Evolutionary conservation across 371 early-diverging fungal species (phyloP).

Genomic region (Mortierella sp.): DNA sequence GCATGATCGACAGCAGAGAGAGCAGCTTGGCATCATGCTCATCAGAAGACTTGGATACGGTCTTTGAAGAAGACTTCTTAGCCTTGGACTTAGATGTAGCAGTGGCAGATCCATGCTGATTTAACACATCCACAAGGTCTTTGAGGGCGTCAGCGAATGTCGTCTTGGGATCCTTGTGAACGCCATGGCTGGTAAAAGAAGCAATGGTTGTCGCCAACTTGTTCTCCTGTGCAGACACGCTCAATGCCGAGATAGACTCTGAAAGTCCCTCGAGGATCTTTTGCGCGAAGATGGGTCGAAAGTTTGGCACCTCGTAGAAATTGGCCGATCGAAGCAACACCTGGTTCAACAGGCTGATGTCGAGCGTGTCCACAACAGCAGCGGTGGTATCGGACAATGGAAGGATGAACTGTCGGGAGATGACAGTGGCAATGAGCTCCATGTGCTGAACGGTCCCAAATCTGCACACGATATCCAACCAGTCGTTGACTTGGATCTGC

Average conservation of each 20-base stretch:
- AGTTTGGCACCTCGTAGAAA: conserved; percentile 69
- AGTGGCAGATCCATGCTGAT: conserved; percentile 9
- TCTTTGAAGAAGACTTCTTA: neutral
- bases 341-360: conserved; percentile 56
- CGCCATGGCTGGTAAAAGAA: conserved; percentile 14
- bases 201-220: conserved; percentile 7
- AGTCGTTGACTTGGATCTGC: conserved; percentile 69
- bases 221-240: conserved; percentile 29
- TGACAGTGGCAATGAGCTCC: conserved; percentile 49
- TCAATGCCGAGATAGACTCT: conserved; percentile 34
- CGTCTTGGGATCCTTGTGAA: conserved; percentile 27
- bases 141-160: conserved; percentile 37
- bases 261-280: conserved; percentile 32
- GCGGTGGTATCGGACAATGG: neutral
- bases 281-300: conserved; percentile 56
- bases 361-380: conserved; percentile 16
- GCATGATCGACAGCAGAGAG: conserved; percentile 45
- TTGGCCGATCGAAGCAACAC: conserved; percentile 65
- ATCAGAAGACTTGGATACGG: neutral
- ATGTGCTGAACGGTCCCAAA: conserved; percentile 34
- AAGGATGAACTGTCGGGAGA: conserved; percentile 33
- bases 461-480: conserved; percentile 64
- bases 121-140: conserved; percentile 21
- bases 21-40: conserved; percentile 18
- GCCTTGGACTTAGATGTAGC: neutral